phyloP scores from a whole-genome alignment of 495 filamentous ascomycete species.

The Aspergillus bridgeri region DNA sequence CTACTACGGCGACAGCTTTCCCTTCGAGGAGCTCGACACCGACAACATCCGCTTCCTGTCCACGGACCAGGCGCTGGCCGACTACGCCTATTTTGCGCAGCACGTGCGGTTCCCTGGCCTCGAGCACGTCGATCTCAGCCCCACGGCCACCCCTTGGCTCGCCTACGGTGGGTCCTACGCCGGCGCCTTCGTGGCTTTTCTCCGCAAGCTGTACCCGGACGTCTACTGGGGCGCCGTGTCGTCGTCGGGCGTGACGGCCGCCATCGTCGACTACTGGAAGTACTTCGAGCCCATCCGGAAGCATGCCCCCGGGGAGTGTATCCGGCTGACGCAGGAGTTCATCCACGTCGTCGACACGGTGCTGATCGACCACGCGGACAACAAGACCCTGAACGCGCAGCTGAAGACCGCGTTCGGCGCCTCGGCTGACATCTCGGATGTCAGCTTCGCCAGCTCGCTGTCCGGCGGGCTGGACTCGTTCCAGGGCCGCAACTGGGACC shows the following conservation, averaged over 20 bases:
- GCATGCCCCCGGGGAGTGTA: slow-evolving; percentile 53
- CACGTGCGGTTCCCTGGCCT: slow-evolving; percentile 63
- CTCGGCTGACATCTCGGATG: slow-evolving; percentile 50
- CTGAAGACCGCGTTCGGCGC: slow-evolving; percentile 62
- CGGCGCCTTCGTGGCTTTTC: slow-evolving; percentile 67
- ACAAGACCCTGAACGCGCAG: slow-evolving; percentile 39
- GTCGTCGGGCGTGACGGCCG: slow-evolving; percentile 66
- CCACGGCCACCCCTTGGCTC: slow-evolving; percentile 58
- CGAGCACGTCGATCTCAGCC: slow-evolving; percentile 57
- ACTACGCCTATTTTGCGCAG: slow-evolving; percentile 67
- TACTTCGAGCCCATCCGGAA: slow-evolving; percentile 64
- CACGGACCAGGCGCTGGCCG: slow-evolving; percentile 71
- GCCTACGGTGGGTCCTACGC: slow-evolving; percentile 75
- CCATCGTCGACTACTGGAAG: slow-evolving; percentile 69
- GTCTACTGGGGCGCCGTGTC: slow-evolving; percentile 67
- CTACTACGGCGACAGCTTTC: slow-evolving; percentile 66
- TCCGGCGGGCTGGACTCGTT: slow-evolving; percentile 49
- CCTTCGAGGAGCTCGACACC: slow-evolving; percentile 54
- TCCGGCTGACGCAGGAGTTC: slow-evolving; percentile 54
- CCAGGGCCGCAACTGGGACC: slow-evolving; percentile 71
- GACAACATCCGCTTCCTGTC: slow-evolving; percentile 69
- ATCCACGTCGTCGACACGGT: slow-evolving; percentile 63
- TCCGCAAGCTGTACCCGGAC: slow-evolving; percentile 66
- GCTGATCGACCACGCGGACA: slow-evolving; percentile 48
- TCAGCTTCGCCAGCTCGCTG: slow-evolving; percentile 60